phyloP scores from a whole-genome alignment of 169 alveolate species.

The Eimeria acervulina region DNA sequence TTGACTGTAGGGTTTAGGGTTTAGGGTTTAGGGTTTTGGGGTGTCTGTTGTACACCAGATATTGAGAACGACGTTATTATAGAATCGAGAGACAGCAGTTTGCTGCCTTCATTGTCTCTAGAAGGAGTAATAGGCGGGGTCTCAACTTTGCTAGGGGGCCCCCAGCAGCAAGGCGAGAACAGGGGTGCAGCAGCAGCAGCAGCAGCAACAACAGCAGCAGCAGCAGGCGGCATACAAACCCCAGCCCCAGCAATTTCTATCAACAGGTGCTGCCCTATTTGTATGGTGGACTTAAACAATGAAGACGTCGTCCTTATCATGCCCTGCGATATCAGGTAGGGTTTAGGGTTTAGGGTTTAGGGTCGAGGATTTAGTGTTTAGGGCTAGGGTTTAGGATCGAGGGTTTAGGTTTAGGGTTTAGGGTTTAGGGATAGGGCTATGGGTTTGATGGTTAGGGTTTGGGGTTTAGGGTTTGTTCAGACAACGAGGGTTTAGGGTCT shows the following conservation, averaged over 20 bases:
- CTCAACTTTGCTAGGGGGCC: too few relatives aligned
- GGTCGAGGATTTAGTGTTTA: too few relatives aligned
- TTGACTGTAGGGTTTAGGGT: too few relatives aligned
- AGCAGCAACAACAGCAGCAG: too few relatives aligned
- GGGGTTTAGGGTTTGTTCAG: too few relatives aligned
- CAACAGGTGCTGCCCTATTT: slow-evolving; percentile 60
- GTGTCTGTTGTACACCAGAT: background rate
- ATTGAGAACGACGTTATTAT: background rate
- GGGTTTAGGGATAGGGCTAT: background rate
- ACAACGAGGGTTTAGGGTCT: slow-evolving; percentile 20
- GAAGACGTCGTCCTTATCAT: slow-evolving; percentile 70
- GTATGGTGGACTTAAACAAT: slow-evolving; percentile 58
- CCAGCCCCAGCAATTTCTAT: background rate
- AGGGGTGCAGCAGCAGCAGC: too few relatives aligned
- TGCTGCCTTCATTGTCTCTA: background rate
- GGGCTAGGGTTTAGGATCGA: too few relatives aligned
- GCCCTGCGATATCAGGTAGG: slow-evolving; percentile 79
- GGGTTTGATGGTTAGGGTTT: background rate
- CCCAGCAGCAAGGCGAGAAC: too few relatives aligned
- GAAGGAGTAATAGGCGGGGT: too few relatives aligned
- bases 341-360: slow-evolving; percentile 13
- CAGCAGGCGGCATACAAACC: too few relatives aligned
- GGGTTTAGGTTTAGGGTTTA: too few relatives aligned
- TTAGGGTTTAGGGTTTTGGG: too few relatives aligned
- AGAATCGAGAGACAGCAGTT: background rate